A percentile compares a stretch with the other conserved stretches of the same genome.
These are phyloP conservation scores for Ustilago trichophora DNA, from an alignment of 1,284 basidiomycete species.

Conservation along the genomic window DNA sequence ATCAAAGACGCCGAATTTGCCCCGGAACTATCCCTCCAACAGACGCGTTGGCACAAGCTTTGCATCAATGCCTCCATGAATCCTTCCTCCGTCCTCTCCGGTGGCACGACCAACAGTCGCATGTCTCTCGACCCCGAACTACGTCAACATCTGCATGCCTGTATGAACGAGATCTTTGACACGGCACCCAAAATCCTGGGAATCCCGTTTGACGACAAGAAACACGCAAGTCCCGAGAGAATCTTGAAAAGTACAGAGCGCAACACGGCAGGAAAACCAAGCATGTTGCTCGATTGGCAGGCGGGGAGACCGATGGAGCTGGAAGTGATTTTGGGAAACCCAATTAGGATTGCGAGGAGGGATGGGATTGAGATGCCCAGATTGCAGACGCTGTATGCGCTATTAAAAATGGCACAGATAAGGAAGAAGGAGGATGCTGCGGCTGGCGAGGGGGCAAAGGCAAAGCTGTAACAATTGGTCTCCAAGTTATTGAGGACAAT, in stretches of 20 bases:
- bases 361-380: conserved; percentile 67
- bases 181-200: conserved; percentile 67
- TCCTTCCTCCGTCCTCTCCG: conserved; percentile 68
- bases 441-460: conserved; percentile 2
- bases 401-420: conserved; percentile 67
- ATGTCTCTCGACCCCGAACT: conserved; percentile 67
- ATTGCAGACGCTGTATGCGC: conserved; percentile 68
- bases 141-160: conserved; percentile 64
- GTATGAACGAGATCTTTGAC: conserved; percentile 68
- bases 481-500: too few species aligned
- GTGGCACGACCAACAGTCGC: conserved; percentile 66
- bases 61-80: conserved; percentile 69
- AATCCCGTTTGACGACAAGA: conserved; percentile 61
- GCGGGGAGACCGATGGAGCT: conserved; percentile 67
- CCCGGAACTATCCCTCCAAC: conserved; percentile 67
- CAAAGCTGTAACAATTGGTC: conserved; percentile 28
- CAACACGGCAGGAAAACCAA: conserved; percentile 67
- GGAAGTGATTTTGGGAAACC: conserved; percentile 66
- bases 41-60: conserved; percentile 69
- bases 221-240: conserved; percentile 66
- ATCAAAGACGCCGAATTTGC: conserved; percentile 68
- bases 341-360: conserved; percentile 65
- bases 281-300: conserved; percentile 69
- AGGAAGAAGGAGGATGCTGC: conserved; percentile 38
- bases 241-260: conserved; percentile 67